phyloP scores from a whole-genome alignment of 2,329 filamentous ascomycete species.

The Penicillium sp. region DNA sequence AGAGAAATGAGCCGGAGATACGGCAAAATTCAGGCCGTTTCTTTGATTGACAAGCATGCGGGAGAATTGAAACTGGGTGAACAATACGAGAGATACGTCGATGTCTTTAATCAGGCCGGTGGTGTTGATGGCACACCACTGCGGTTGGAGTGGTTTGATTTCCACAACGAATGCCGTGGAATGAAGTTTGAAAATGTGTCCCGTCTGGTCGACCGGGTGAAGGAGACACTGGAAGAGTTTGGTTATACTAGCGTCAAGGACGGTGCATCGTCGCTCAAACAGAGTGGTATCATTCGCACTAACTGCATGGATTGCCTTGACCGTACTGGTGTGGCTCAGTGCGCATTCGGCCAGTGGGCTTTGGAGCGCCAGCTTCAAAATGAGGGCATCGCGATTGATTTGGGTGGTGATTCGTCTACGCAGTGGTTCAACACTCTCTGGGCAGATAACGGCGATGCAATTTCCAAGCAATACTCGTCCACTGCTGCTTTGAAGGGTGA shows the following conservation, averaged over 20 bases:
- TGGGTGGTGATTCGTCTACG: slow-evolving; percentile 74
- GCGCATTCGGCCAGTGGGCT: slow-evolving; percentile 80
- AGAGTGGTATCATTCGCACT: slow-evolving; percentile 79
- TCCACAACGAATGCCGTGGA: slow-evolving; percentile 85
- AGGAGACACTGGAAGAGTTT: slow-evolving; percentile 65
- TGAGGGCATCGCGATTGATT: slow-evolving; percentile 73
- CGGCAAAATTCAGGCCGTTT: slow-evolving; percentile 74
- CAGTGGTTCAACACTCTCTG: slow-evolving; percentile 95
- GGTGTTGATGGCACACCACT: slow-evolving; percentile 55
- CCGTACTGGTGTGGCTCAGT: slow-evolving; percentile 93
- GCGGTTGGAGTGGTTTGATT: slow-evolving; percentile 95
- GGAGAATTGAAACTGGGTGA: slow-evolving; percentile 78
- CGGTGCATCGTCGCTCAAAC: slow-evolving; percentile 47
- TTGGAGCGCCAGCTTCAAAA: slow-evolving; percentile 76
- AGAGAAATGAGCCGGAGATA: slow-evolving; percentile 68
- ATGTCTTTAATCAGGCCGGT: slow-evolving; percentile 64
- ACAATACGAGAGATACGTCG: slow-evolving; percentile 69
- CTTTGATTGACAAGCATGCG: slow-evolving; percentile 84
- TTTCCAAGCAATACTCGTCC: slow-evolving; percentile 93
- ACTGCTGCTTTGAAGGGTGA: slow-evolving; percentile 96
- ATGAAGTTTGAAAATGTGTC: slow-evolving; percentile 98
- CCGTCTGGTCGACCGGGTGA: slow-evolving; percentile 70
- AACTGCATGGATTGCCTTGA: slow-evolving; percentile 99
- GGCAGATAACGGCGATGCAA: slow-evolving; percentile 96
- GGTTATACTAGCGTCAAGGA: slow-evolving; percentile 67